These are phyloP conservation scores for Flagelloscypha sp. DNA, from an alignment of 768 basidiomycete genomes.

Conservation along the genomic window DNA sequence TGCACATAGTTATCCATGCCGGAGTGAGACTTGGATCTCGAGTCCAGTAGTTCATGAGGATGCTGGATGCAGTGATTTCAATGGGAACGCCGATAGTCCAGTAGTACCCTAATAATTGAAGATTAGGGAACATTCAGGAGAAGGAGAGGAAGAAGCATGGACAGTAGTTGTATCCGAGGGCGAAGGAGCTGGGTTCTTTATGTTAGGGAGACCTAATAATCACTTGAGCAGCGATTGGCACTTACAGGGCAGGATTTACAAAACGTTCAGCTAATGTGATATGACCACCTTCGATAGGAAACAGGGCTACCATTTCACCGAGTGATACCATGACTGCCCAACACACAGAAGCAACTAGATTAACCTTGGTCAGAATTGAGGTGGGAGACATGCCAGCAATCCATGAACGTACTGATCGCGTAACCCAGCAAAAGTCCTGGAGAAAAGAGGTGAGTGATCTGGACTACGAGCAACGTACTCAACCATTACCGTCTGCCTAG, in stretches of 20 bases:
- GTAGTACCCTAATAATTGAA: no score
- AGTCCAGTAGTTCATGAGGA: slow-evolving; percentile 45
- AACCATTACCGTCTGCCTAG: slow-evolving; percentile 2
- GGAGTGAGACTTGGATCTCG: slow-evolving; percentile 29
- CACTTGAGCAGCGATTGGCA: no score
- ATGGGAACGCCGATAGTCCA: slow-evolving; percentile 27
- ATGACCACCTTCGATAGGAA: slow-evolving; percentile 38
- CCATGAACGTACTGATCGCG: slow-evolving; percentile 23
- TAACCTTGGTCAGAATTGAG: neutral
- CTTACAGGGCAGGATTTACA: slow-evolving; percentile 34
- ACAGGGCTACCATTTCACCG: slow-evolving; percentile 39
- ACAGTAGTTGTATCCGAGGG: slow-evolving; percentile 35
- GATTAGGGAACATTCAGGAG: no score
- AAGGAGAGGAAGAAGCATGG: no score
- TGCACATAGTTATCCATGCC: slow-evolving; percentile 44
- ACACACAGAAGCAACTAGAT: slow-evolving; percentile 15
- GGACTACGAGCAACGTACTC: slow-evolving; percentile 25
- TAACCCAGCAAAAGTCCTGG: slow-evolving; percentile 39
- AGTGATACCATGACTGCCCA: slow-evolving; percentile 29
- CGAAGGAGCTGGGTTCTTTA: no score
- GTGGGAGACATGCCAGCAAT: neutral
- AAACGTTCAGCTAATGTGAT: slow-evolving; percentile 41
- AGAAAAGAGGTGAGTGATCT: slow-evolving; percentile 38
- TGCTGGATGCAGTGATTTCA: slow-evolving; percentile 42
- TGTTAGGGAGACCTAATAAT: no score